A percentile compares a stretch with the other conserved stretches of the same genome.
Conservation (phyloP, 257 asterid genomes). For the Ehretia macrophylla region DNA sequence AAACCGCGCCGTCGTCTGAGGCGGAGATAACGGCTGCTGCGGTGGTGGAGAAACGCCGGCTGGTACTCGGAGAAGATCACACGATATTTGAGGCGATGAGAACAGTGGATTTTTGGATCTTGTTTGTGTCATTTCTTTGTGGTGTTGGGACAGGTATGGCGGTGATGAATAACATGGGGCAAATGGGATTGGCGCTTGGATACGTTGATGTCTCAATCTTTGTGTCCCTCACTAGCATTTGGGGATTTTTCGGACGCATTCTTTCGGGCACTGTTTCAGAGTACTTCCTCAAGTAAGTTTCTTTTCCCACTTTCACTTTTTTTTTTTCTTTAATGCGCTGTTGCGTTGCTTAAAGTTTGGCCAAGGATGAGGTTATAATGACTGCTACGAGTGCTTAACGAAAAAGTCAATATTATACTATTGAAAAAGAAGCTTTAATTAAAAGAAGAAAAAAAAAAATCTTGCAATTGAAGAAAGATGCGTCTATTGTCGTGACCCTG, state of each 20-base stretch:
- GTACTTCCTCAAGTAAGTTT: slow-evolving; percentile 20
- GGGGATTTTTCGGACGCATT: slow-evolving; percentile 26
- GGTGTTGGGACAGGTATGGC: slow-evolving; percentile 26
- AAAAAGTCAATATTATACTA: no score
- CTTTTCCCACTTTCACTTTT: no score
- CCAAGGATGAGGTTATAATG: not conserved
- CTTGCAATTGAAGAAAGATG: no score
- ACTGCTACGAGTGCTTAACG: not conserved
- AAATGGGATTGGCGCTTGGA: slow-evolving; percentile 22
- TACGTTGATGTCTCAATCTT: slow-evolving; percentile 22
- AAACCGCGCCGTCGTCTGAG: not conserved
- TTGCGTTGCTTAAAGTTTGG: not conserved
- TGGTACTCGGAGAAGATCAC: slow-evolving; percentile 18
- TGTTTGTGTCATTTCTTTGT: slow-evolving; percentile 24
- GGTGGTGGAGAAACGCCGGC: slow-evolving; percentile 1
- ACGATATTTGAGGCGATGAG: slow-evolving; percentile 15
- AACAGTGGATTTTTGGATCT: slow-evolving; percentile 19
- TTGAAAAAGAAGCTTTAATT: no score
- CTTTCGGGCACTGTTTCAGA: slow-evolving; percentile 18
- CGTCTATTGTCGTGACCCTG: no score
- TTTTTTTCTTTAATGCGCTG: not conserved
- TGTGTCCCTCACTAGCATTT: slow-evolving; percentile 22
- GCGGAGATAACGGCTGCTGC: no score
- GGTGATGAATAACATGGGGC: slow-evolving; percentile 22
- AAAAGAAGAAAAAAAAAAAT: no score